Evolutionary conservation across 345 rosid species (phyloP), one percentile per base, ranked within the genome.

Genomic region (Litchi chinensis): DNA sequence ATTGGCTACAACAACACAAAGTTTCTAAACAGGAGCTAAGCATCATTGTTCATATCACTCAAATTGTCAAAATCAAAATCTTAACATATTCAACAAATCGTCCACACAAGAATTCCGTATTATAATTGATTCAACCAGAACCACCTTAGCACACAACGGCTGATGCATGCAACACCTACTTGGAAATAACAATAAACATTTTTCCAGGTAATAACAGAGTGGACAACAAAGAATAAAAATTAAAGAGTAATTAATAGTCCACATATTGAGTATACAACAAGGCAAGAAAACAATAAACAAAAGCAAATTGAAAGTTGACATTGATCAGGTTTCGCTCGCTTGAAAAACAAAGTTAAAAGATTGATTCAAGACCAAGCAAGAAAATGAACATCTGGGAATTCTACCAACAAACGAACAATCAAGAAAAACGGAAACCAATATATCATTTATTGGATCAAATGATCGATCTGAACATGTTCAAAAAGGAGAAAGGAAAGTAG

Each of bases 271-370:
- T 43, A 5, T 5, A 1, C 0, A 26, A 13, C 32, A 28, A 71
- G 46, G 65, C 26, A 71, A 71, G 43, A 52, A 52, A 16, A 71
- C 64, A 52, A 28, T 19, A 28, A 54, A 54, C 75, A 56, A 59
- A 56, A 72, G 44, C 26, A 56, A n/a, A 50, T 13, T 48, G 15
- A 71, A 60, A 60, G 65, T 60, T 5, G 65, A 60, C 65, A 54
- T 54, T 60, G 65, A 8, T 60, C 26, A 21, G 65, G 21, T 60
- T 8, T 6, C 21, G 26, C 59, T 16, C 50, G 10, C 50, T 46
- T 46, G 37, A 32, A 2, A 8, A 2, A 8, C 10, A 8, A 10
- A 26, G 28, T 26, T 26, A 26, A 26, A 26, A 46, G 50, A 44
- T 21, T 69, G 37, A 69, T 69, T 37, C 57, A 69, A 69, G 56